Percentiles rank a stretch among this genome's conserved stretches.
Conservation (phyloP, 768 basidiomycete genomes). For the Melanogaster broomeanus region DNA sequence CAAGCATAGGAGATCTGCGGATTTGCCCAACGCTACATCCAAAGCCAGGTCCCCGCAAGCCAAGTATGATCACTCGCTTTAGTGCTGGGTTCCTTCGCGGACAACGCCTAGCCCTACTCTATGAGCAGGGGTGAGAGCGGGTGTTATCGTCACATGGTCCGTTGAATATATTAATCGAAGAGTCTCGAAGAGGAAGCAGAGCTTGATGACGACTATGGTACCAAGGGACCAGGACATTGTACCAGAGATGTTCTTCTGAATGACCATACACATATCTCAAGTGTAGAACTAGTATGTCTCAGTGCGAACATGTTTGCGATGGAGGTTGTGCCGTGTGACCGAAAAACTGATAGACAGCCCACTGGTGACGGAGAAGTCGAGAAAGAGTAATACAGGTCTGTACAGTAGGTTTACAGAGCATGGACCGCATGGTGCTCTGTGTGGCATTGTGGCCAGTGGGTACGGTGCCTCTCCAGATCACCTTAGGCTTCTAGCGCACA, state of each 20-base stretch:
- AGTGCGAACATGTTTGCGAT: not conserved
- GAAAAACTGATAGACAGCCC: slow-evolving; percentile 1
- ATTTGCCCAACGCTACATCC: not conserved
- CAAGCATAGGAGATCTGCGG: slow-evolving; percentile 5
- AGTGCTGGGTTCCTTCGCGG: slow-evolving; percentile 38
- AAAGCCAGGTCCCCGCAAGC: not conserved
- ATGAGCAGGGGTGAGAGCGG: slow-evolving; percentile 29
- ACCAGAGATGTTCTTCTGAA: not conserved
- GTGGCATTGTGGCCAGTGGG: too few relatives aligned
- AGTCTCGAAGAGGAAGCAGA: slow-evolving; percentile 8
- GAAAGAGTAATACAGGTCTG: slow-evolving; percentile 2
- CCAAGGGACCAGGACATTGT: slow-evolving; percentile 5
- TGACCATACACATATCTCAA: slow-evolving; percentile 1
- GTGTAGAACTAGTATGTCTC: slow-evolving; percentile 14
- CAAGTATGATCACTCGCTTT: not conserved
- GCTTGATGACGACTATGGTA: slow-evolving; percentile 18
- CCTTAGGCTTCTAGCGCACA: too few relatives aligned
- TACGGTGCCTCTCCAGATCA: too few relatives aligned
- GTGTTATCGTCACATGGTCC: slow-evolving; percentile 29
- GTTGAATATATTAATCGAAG: slow-evolving; percentile 25
- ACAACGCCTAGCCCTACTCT: slow-evolving; percentile 36
- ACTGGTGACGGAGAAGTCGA: slow-evolving; percentile 1
- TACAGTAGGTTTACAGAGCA: not conserved
- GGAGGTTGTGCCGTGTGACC: not conserved
- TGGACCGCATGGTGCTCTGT: too few relatives aligned